Base-by-base conservation (phyloP, 2,329 filamentous ascomycete genomes). In the Botrytis galanthina region DNA sequence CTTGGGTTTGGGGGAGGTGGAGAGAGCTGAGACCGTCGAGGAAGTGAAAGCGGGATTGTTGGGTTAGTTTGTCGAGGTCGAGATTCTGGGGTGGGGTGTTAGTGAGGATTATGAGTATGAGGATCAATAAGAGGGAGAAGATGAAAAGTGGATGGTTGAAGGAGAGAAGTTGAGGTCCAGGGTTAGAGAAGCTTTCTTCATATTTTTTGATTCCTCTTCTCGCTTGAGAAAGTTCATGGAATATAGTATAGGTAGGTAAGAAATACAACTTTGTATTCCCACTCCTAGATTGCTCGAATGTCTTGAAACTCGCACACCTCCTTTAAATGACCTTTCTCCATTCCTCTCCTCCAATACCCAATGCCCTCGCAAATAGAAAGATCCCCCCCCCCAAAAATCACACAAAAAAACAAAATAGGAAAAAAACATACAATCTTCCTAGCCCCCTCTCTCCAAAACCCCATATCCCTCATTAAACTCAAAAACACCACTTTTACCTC, bases 391-490 rank as follows among this genome's bases (percentile, higher is more conserved):
- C 12, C 7, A 39, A 39, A 39, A 42, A 42, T 14, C 1, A 39
- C 37, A 39, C 10, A 42, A 42, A 42, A 12, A 32, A 6, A 26
- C 3, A 37, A 0, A 7, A 7, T 22, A 75, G 73, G 44, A 73
- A 68, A 62, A 57, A 35, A 68, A 81, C 86, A 76, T 83, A 93
- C 92, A 79, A 94, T 82, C 81, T 91, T 91, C 71, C 89, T 87
- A 3, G 87, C 87, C 68, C 93, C 91, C 4, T 91, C 88, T 75
- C 85, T 90, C 94, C 94, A 98, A 80, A 97, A 97, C 1, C 87
- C 84, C 76, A 87, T 88, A 78, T 95, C 92, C 74, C 93, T 87
- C 82, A 97, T 84, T 83, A 96, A 97, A 83, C 93, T 97, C 73
- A 96, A 90, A 4, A 98, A 85, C 4, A 97, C 85, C 0, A 98